Base-by-base conservation (phyloP, 208 protist species). In the Phytomonas sp. region DNA sequence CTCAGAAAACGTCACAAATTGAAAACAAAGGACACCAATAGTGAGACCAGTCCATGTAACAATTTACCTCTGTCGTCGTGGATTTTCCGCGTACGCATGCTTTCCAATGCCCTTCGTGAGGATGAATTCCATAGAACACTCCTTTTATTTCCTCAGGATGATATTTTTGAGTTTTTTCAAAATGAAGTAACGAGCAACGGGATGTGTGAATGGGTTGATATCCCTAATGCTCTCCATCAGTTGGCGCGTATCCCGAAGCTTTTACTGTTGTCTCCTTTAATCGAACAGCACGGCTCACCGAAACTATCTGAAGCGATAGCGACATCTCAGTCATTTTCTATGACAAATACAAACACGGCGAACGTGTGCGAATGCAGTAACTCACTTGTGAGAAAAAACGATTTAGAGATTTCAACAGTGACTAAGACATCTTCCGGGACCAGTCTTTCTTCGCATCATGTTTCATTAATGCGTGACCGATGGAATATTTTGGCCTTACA, bases 61-160 rank as follows among this genome's bases (percentile, higher is more conserved):
- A 23, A 56, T 56, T 56, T 56, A 56, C 45, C 45, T 56, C 45
- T 56, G 45, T 56, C 45, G 45, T 56, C 45, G 45, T 56, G 45
- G 45, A 23, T 56, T 56, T 56, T 56, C 45, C 45, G 45, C 23
- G 45, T 56, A 4, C 45, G 45, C 16, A 56, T 56, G 45, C 45
- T 56, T 56, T 56, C 45, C 19, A 56, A 56, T 5, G 45, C 19
- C 0, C 23, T 56, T 56, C 45, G 19, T 56, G 45, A 56, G 26
- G 19, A 56, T 56, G 45, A 56, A 26, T 56, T 56, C 16, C 45
- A 56, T 4, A 56, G 19, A 56, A 23, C 10, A 56, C 45, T 26
- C 19, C 45, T 56, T 56, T 56, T 56, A 19, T 19, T 56, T 26
- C 45, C 19, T 56, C 45, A 26, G 19, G 45, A 56, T 7, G 45